Evolutionary conservation across 1,284 basidiomycete genomes (phyloP), one percentile per base, ranked within the genome.

Genomic region (Marasmius tenuissimus): DNA sequence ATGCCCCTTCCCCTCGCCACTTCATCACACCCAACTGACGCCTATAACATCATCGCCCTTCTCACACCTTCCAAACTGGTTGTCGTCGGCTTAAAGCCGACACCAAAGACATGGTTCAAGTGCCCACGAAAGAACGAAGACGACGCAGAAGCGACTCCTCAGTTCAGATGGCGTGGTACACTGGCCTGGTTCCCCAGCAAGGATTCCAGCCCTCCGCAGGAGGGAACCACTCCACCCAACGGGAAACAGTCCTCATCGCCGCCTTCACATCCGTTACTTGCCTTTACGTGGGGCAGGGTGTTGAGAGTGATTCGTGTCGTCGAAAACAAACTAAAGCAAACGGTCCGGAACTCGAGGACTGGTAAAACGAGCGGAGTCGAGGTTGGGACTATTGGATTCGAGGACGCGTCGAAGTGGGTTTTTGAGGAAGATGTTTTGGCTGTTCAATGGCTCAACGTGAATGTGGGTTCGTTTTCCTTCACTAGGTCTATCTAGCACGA

Each of bases 21-120:
- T 0, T 72, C 79, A 0, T 77, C 86, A 2, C 94, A 98, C 77
- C 72, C 87, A 0, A 93, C 92, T 0, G 97, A 99, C 71, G 70
- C 79, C n/a, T 93, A 96, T 70, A 85, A 92, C 54, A 80, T 98
- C 38, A 83, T 95, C 35, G 96, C 96, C 0, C 76, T 99, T 54
- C 81, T 99, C 45, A 98, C 97, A 0, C 88, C 93, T 0, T 84
- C 88, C 27, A 99, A 99, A 71, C 78, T 99, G 14, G 93, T 99
- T 4, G 84, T 99, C 42, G 94, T 98, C 3, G 96, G 95, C 2
- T 75, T 99, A 66, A 96, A 95, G 70, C 97, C 97, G 0, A 84
- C 86, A 0, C 92, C 97, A 3, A 88, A 93, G 69, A 99, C 97
- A 0, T 98, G 96, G 95, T 93, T 93, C 71, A 88, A 95, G 67